Base-by-base conservation (phyloP, 768 basidiomycete species). In the Phylloporus rhodoxanthus region DNA sequence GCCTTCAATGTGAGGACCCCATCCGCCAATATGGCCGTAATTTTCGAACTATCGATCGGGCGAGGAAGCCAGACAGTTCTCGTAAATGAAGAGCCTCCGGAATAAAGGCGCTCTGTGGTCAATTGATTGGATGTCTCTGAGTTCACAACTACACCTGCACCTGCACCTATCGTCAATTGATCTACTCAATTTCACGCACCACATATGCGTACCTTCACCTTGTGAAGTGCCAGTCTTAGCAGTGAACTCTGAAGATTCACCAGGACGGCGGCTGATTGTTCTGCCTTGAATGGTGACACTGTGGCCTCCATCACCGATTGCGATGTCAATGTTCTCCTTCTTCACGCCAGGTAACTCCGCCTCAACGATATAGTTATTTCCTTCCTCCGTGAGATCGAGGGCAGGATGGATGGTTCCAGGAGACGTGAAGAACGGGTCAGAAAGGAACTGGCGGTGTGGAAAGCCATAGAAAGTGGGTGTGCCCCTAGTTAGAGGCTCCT, bases 331-430 rank as follows among this genome's bases (percentile, higher is more conserved):
- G 58, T 88, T 81, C 57, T 89, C 86, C 70, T 83, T 87, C 64
- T 79, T 82, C 23, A 90, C 80, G 1, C 87, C 87, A 19, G 87
- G 88, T 23, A 91, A 59, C 59, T 91, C 88, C 2, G 86, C 85
- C 58, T 89, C 84, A 36, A 91, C 70, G 45, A 87, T 53, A 56
- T 85, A 89, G 34, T 74, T 70, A 63, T 81, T 73, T 1, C 75
- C 79, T 50, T 82, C 76, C 55, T 91, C 87, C 3, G 75, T 72
- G 8, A 90, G 65, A 54, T 91, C 87, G 6, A 90, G 72, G 0
- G 82, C 78, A 14, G 86, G 85, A 25, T 76, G 71, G 36, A 72
- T 25, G 8, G 60, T 53, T 19, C 55, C 41, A 15, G 66, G 65
- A 9, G 65, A 53, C 3, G 57, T 55, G 59, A 77, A 72, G 62